phyloP scores from a whole-genome alignment of 2,329 filamentous ascomycete genomes.

The Cladosporium sp. region DNA sequence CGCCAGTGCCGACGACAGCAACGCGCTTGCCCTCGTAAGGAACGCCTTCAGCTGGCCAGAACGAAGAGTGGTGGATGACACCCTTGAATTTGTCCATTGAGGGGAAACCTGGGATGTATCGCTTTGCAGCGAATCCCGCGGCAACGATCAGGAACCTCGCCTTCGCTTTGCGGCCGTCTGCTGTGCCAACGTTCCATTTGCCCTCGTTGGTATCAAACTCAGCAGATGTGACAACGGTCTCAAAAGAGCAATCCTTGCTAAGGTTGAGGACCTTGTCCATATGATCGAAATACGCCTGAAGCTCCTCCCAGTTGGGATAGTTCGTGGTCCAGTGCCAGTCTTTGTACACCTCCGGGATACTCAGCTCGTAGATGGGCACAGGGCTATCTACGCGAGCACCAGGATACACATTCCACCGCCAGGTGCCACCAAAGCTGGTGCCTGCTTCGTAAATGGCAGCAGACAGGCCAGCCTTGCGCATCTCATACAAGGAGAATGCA shows the following conservation, averaged over 20 bases:
- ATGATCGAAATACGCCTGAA: conserved; percentile 54
- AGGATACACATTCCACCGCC: conserved; percentile 31
- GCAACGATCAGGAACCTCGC: conserved; percentile 49
- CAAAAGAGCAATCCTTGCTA: conserved; percentile 52
- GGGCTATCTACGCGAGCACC: conserved; percentile 42
- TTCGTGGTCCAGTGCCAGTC: conserved; percentile 35
- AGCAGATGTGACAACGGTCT: conserved; percentile 49
- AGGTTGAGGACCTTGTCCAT: conserved; percentile 50
- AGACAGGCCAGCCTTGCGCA: conserved; percentile 30
- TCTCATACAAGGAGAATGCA: conserved; percentile 37
- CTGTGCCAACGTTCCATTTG: conserved; percentile 47
- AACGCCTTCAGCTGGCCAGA: conserved; percentile 42
- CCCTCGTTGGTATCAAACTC: conserved; percentile 44
- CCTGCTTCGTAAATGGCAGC: conserved; percentile 29
- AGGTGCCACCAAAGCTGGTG: conserved; percentile 29
- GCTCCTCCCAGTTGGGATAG: conserved; percentile 35
- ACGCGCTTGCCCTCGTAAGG: conserved; percentile 53
- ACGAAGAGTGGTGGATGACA: conserved; percentile 40
- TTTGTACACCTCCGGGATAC: conserved; percentile 38
- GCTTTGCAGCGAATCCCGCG: conserved; percentile 53
- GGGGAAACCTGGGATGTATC: conserved; percentile 56
- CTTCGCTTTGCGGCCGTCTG: conserved; percentile 46
- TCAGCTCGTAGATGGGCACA: conserved; percentile 25
- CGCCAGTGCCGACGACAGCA: conserved; percentile 59
- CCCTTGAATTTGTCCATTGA: conserved; percentile 57